Conservation (phyloP, 1,284 basidiomycete species). For the Trametes polyzona region DNA sequence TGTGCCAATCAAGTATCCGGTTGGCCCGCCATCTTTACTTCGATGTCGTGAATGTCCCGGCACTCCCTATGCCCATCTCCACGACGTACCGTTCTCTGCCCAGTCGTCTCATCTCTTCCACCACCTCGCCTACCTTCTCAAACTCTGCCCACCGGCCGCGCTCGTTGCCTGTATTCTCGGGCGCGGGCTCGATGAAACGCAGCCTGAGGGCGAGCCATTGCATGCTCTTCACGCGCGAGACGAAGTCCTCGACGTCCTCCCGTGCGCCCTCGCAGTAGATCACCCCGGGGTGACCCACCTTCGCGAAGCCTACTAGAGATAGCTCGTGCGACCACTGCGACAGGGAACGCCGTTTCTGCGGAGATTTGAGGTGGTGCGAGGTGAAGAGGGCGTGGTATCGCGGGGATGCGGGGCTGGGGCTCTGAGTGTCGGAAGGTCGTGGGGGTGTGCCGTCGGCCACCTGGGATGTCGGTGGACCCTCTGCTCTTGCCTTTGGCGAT, state of each 20-base stretch:
- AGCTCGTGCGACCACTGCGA: slow-evolving; percentile 63
- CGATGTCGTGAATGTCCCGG: slow-evolving; percentile 10
- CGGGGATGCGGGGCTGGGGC: slow-evolving; percentile 1
- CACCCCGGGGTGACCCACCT: slow-evolving; percentile 74
- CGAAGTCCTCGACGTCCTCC: slow-evolving; percentile 63
- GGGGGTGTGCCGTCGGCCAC: not conserved
- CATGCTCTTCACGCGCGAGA: slow-evolving; percentile 71
- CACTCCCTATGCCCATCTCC: slow-evolving; percentile 68
- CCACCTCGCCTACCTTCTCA: slow-evolving; percentile 70
- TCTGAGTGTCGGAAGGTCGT: not conserved
- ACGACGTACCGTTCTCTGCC: slow-evolving; percentile 60
- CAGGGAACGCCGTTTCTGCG: slow-evolving; percentile 67
- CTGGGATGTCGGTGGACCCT: not conserved
- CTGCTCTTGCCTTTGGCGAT: slow-evolving; percentile 14
- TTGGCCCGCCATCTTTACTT: not conserved
- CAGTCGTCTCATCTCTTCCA: slow-evolving; percentile 64
- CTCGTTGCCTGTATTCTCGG: not conserved
- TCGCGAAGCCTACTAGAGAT: slow-evolving; percentile 66
- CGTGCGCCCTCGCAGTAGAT: slow-evolving; percentile 68
- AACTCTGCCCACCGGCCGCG: slow-evolving; percentile 55
- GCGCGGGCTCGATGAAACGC: slow-evolving; percentile 57
- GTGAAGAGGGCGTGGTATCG: slow-evolving; percentile 67
- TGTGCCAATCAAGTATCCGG: not conserved
- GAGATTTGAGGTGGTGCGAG: slow-evolving; percentile 75
- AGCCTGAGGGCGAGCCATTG: slow-evolving; percentile 76